Conservation (phyloP, 78 protist species). For the Monosiga brevicollis region DNA sequence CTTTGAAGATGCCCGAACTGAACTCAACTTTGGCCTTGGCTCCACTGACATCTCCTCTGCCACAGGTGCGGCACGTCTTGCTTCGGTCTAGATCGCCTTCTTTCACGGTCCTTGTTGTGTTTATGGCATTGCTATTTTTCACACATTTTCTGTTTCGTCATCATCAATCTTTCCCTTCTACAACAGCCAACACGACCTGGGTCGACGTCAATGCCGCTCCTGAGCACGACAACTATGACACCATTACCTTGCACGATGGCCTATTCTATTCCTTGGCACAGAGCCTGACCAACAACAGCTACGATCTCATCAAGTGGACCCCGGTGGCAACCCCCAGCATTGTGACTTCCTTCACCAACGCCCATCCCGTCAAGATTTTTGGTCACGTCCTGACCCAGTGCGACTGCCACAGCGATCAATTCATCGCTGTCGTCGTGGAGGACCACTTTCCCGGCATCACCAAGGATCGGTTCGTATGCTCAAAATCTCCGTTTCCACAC, state of each 20-base stretch:
- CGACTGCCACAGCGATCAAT: too few relatives aligned
- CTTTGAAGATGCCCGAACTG: background rate
- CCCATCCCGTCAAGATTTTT: background rate
- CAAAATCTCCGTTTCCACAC: too few relatives aligned
- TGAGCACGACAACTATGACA: background rate
- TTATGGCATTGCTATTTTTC: background rate
- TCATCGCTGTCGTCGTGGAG: too few relatives aligned
- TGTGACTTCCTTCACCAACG: background rate
- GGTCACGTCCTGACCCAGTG: background rate
- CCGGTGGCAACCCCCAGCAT: background rate
- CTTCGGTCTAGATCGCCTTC: too few relatives aligned
- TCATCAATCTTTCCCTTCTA: background rate
- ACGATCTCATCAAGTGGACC: background rate
- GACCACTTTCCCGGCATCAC: too few relatives aligned
- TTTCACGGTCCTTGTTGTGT: background rate
- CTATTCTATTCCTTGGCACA: background rate
- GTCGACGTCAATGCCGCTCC: background rate
- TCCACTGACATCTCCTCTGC: background rate
- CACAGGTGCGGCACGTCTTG: background rate
- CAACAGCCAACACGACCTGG: background rate
- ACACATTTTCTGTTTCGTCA: background rate
- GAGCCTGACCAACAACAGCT: background rate
- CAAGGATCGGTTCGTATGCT: too few relatives aligned
- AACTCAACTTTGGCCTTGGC: background rate
- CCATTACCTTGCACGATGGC: background rate